Evolutionary conservation across 345 rosid species (phyloP), one percentile per base, ranked within the genome.

Genomic region (Syzygium jambos): DNA sequence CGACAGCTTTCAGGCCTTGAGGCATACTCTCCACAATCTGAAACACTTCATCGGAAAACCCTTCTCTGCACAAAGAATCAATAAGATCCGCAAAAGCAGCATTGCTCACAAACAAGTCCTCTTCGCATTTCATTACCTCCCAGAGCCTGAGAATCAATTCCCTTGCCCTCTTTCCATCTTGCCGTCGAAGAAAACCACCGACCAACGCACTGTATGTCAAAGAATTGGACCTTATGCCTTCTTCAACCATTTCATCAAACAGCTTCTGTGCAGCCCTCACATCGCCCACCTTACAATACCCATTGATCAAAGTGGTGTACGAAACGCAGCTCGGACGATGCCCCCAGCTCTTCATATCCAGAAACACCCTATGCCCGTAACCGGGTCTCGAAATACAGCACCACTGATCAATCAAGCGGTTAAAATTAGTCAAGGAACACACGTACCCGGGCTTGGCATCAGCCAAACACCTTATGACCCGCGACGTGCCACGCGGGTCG

Each of bases 21-120:
- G 95, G 96, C 97, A 94, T 94, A 38, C 88, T 89, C 91, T 95
- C 97, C 1, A 94, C 95, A 68, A 96, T 97, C 85, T 88, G 91
- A 41, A 95, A 95, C 89, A 97, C 87, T 14, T 96, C 96, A 78
- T 86, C 90, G 65, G 89, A 92, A 73, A 88, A 94, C 52, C 98
- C 99, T 91, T 93, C 95, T 87, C 85, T 92, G 85, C 96, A 96
- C 92, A 97, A 55, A 85, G 92, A 92, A 91, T 93, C 97, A 82
- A 94, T 16, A 4, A 97, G 93, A 93, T 92, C 92, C 11, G 93
- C 92, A 86, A 97, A 97, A 25, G 98, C 97, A 2, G 98, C 95
- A 5, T 88, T 73, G 52, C 93, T 97, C 10, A 93, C 87, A 0
- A 92, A 59, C 7, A 5, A 38, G 63, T 94, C 94, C 73, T 87